Percentiles rank a stretch among this genome's conserved stretches.
Evolutionary conservation across 140 eudicot genomes (phyloP).

Genomic region (Senecio squalidus): DNA sequence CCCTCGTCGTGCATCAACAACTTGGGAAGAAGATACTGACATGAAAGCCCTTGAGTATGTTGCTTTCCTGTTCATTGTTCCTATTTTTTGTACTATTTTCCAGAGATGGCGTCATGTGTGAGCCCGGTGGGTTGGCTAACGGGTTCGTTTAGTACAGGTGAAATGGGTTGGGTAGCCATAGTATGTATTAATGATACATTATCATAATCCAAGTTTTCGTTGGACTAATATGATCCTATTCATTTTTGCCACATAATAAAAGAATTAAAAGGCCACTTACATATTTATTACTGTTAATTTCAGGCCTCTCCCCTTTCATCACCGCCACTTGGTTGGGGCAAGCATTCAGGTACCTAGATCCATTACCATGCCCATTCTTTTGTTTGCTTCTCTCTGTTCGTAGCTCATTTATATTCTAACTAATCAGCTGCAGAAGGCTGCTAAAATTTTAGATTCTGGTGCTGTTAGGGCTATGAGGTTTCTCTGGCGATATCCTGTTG

Average conservation of each 20-base stretch:
- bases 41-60: slow-evolving; percentile 95
- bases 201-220: slow-evolving; percentile 3
- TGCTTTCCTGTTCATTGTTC: not conserved
- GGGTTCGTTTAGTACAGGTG: too few relatives aligned
- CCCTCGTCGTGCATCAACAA: slow-evolving; percentile 81
- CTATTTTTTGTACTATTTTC: too few relatives aligned
- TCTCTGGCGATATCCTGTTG: slow-evolving; percentile 95
- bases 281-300: slow-evolving; percentile 10
- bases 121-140: too few relatives aligned
- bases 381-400: not conserved
- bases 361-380: slow-evolving; percentile 6
- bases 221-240: not conserved
- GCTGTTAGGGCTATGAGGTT: slow-evolving; percentile 95
- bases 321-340: slow-evolving; percentile 91
- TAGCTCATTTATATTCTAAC: slow-evolving; percentile 5
- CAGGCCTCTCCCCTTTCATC: slow-evolving; percentile 98
- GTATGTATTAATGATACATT: slow-evolving; percentile 1
- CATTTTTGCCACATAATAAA: not conserved
- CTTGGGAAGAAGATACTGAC: slow-evolving; percentile 95
- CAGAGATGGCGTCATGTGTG: too few relatives aligned
- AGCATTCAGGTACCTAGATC: slow-evolving; percentile 68
- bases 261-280: not conserved
- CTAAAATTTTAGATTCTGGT: slow-evolving; percentile 80
- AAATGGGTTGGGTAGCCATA: not conserved
- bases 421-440: slow-evolving; percentile 91